phyloP scores from a whole-genome alignment of 176 grass and related monocot genomes.

The Cocos nucifera region DNA sequence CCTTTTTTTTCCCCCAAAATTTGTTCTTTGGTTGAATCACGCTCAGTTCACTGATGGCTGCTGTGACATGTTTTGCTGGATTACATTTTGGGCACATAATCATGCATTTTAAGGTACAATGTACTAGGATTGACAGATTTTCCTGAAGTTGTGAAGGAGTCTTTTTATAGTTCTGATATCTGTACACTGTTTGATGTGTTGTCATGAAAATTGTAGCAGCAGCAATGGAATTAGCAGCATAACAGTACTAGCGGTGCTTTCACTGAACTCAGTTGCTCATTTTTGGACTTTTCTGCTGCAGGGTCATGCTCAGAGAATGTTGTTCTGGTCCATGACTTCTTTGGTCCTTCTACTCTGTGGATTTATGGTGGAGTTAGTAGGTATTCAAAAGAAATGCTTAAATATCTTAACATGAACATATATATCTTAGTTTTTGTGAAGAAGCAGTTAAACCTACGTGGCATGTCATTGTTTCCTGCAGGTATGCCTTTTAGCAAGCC shows the following conservation, averaged over 20 bases:
- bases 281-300: constrained; percentile 13
- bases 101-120: constrained; percentile 62
- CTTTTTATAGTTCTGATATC: no score
- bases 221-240: no score
- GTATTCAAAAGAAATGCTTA: constrained; percentile 17
- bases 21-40: constrained; percentile 8
- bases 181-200: no score
- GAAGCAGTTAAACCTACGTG: no score
- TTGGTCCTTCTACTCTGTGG: constrained; percentile 44
- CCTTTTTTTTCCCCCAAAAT: background rate
- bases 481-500: constrained; percentile 98
- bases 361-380: constrained; percentile 56
- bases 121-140: no score
- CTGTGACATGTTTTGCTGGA: constrained; percentile 75
- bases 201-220: no score
- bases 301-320: constrained; percentile 58
- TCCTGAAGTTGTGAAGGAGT: no score
- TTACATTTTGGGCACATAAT: constrained; percentile 85
- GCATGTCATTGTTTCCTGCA: constrained; percentile 19
- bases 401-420: no score
- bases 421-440: no score
- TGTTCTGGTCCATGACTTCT: constrained; percentile 57
- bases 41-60: constrained; percentile 71
- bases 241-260: no score
- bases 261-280: no score